Base-by-base conservation (phyloP, 345 rosid species). In the Excoecaria agallocha region DNA sequence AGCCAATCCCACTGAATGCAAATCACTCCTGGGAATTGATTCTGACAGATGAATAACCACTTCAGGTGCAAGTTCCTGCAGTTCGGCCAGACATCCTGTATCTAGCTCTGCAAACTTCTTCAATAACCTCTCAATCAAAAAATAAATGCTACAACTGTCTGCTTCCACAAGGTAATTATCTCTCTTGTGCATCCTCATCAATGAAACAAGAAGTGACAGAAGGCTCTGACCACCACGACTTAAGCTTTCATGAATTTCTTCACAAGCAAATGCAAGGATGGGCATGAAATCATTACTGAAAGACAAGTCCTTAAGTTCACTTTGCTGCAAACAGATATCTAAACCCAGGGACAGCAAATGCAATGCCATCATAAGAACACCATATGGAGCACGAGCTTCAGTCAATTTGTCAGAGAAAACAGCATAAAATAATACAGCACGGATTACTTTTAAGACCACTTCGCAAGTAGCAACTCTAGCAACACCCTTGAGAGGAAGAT, bases 161-260 rank as follows among this genome's bases (percentile, higher is more conserved):
- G 85, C 87, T 81, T 90, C 97, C 66, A 79, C 20, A 74, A 83
- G 80, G 57, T 78, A 58, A 50, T 82, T 85, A 57, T 87, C 88
- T 58, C 76, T 88, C 78, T 71, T 84, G 81, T 89, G 91, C 75
- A 86, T 86, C 79, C 84, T 82, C 96, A 88, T 87, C 79, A 93
- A 80, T 63, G 82, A 80, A 81, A 91, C 97, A 71, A 95, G 99
- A 82, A 95, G 96, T 9, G 99, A 95, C 77, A 93, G 81, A 82
- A 93, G 80, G 84, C 94, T 93, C 72, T 84, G 82, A 48, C 76
- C 86, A 71, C 74, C 86, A 77, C 82, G 81, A 66, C 74, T 66
- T 69, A 70, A 52, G 49, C 89, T 90, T 77, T 86, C 88, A 67
- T 50, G 71, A 78, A 87, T 79, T 80, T 88, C 93, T 83, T 90